Base-by-base conservation (phyloP, 1,139 yeast species). In the Yamadazyma atmosphaerica region DNA sequence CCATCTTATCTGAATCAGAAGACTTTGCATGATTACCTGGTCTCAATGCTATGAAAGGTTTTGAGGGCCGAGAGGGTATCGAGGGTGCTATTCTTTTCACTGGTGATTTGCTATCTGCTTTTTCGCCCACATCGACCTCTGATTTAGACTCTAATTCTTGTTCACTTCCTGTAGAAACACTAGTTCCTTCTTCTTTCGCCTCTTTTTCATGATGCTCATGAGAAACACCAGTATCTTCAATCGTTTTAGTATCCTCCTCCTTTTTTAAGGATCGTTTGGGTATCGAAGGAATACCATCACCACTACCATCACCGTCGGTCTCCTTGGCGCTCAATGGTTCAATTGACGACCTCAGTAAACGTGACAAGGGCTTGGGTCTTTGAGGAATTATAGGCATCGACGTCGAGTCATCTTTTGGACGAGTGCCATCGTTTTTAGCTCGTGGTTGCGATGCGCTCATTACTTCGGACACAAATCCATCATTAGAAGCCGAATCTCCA, bases 311-410 rank as follows among this genome's bases (percentile, higher is more conserved):
- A 31, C 34, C 37, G 16, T 42, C 47, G 9, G 43, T 34, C 17
- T 46, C 50, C 22, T 43, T 45, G 13, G 47, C 40, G 35, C 43
- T 38, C 19, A 38, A 27, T 4, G 25, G 34, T 16, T 34, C 39
- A n/a, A 27, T 27, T n/a, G 38, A 33, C n/a, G 38, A 27, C 4
- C 19, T 23, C 34, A 21, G 33, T 12, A 33, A 19, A 16, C 18
- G 24, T 7, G 32, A 25, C 15, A 29, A 28, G 15, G 25, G 34
- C 11, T 26, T 37, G 4, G 56, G 54, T 31, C 55, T 41, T 24
- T 37, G 36, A 12, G 56, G 58, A 18, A 52, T 45, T 7, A 44
- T 42, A 6, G 56, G 55, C 43, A 38, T 38, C n/a, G 17, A 36
- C 29, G 30, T 39, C 4, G 21, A 45, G 9, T 38, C 43, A 25